These are phyloP conservation scores for Inga oerstediana DNA, from an alignment of 306 rosid species.

Conservation along the genomic window DNA sequence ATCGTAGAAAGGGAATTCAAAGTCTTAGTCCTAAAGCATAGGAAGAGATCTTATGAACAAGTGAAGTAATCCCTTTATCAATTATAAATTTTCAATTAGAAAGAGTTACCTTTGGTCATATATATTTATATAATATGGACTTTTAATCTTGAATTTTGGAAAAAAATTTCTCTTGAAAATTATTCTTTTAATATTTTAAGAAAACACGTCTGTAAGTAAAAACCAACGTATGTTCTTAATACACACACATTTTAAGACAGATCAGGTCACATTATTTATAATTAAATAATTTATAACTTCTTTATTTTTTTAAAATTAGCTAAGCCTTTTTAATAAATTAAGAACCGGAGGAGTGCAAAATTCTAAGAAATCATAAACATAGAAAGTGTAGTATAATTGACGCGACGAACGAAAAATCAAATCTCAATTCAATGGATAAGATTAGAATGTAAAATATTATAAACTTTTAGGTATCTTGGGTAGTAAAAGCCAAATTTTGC, in stretches of 20 bases:
- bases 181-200: background rate
- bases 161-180: background rate
- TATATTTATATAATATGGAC: background rate
- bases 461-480: background rate
- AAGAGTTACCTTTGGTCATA: background rate
- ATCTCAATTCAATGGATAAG: slow-evolving; percentile 8
- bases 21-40: background rate
- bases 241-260: too few relatives aligned
- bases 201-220: background rate
- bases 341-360: too few relatives aligned
- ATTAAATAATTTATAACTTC: too few relatives aligned
- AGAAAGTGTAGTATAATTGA: background rate
- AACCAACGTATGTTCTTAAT: too few relatives aligned
- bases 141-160: background rate
- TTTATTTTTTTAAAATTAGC: too few relatives aligned
- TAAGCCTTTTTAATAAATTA: too few relatives aligned
- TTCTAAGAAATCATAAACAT: background rate
- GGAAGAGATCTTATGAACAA: background rate
- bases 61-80: background rate
- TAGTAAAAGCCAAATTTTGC: background rate
- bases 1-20: background rate
- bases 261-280: too few relatives aligned
- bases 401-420: background rate
- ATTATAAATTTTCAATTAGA: background rate
- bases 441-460: background rate